Percentiles rank a stretch among this genome's conserved stretches.
These are phyloP conservation scores for Neurospora sp. DNA, from an alignment of 495 filamentous ascomycete species.

Conservation along the genomic window DNA sequence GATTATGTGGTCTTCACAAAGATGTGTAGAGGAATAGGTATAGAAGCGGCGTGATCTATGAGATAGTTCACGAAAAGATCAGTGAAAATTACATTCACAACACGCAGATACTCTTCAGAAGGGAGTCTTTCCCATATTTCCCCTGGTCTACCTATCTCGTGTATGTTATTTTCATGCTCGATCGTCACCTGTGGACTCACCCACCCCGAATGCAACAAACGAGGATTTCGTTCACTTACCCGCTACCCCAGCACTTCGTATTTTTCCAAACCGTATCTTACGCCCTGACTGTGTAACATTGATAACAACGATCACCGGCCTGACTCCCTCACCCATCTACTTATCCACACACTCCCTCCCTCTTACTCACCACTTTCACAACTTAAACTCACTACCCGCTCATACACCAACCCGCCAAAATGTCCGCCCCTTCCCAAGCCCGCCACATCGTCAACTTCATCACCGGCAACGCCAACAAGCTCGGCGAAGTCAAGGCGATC, in stretches of 20 bases:
- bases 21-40: background rate
- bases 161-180: background rate
- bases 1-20: background rate
- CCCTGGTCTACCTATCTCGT: background rate
- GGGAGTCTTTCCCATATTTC: background rate
- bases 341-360: background rate
- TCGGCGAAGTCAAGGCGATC: slow-evolving; percentile 78
- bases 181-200: background rate
- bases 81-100: background rate
- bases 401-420: slow-evolving; percentile 2
- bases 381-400: slow-evolving; percentile 1
- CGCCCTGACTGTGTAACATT: background rate
- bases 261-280: background rate
- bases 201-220: background rate
- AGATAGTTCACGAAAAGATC: background rate
- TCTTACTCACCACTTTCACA: background rate
- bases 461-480: slow-evolving; percentile 90
- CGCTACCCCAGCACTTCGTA: background rate
- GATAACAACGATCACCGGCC: background rate
- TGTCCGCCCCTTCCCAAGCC: slow-evolving; percentile 9
- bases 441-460: slow-evolving; percentile 69
- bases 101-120: background rate
- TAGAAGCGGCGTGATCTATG: background rate
- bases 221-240: background rate
- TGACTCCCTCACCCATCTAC: background rate